Conservation (phyloP, 257 asterid genomes). For the Coffea canephora region DNA sequence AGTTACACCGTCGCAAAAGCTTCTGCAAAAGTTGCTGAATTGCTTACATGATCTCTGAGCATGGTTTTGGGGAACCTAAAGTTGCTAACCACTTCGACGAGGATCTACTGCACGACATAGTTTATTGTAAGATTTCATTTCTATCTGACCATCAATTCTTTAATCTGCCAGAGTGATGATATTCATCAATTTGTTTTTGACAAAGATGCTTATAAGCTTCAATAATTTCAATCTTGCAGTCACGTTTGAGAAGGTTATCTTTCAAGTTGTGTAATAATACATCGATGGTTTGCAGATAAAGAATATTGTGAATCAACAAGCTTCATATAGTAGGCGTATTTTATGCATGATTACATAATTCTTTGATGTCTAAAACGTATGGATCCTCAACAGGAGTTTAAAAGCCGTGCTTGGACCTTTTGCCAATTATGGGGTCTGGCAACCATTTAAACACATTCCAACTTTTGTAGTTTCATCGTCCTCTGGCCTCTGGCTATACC, state of each 20-base stretch:
- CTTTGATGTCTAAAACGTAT: too few species aligned
- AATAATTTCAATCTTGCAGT: not conserved
- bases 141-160: not conserved
- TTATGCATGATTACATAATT: too few species aligned
- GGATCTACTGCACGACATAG: slow-evolving; percentile 5
- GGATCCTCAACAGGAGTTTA: too few species aligned
- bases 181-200: not conserved
- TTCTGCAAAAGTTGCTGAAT: not conserved
- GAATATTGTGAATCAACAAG: not conserved
- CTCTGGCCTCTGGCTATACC: not conserved
- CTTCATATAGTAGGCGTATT: not conserved
- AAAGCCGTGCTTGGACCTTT: too few species aligned
- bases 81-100: not conserved
- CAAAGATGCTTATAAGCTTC: not conserved
- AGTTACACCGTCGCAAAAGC: not conserved
- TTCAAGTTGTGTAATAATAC: not conserved
- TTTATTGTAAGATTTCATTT: not conserved
- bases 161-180: not conserved
- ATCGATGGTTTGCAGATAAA: not conserved
- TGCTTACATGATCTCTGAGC: not conserved
- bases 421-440: too few species aligned
- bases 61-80: not conserved
- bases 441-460: not conserved
- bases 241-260: not conserved
- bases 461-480: not conserved